Percentiles rank a stretch among this genome's conserved stretches.
These are phyloP conservation scores for Obba rivulosa DNA, from an alignment of 768 basidiomycete species.

Conservation along the genomic window DNA sequence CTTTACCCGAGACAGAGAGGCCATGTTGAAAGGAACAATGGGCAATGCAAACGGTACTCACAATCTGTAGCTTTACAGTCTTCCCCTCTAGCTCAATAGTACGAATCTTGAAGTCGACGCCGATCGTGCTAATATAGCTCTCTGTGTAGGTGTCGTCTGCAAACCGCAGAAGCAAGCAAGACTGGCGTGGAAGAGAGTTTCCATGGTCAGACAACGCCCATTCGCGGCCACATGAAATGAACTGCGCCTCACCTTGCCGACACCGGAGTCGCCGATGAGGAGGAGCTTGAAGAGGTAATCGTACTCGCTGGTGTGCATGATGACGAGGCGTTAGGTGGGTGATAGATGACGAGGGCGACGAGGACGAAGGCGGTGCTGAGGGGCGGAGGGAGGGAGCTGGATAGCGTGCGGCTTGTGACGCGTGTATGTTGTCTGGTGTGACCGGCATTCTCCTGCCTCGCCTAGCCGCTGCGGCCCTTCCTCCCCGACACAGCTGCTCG, in stretches of 20 bases:
- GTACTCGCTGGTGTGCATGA: constrained; percentile 90
- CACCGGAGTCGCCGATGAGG: constrained; percentile 93
- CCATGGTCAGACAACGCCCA: constrained; percentile 1
- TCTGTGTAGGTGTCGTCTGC: constrained; percentile 98
- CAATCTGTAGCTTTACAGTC: constrained; percentile 98
- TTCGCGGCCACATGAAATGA: neutral
- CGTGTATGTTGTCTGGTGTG: constrained; percentile 20
- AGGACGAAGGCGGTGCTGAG: constrained; percentile 19
- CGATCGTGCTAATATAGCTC: constrained; percentile 96
- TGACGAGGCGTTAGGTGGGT: constrained; percentile 21
- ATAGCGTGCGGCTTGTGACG: constrained; percentile 22
- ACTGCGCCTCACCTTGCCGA: constrained; percentile 63
- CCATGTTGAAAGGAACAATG: neutral
- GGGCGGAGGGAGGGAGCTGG: constrained; percentile 23
- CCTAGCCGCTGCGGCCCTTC: neutral
- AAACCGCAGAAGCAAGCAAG: constrained; percentile 86
- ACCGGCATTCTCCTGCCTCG: constrained; percentile 13
- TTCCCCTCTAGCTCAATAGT: constrained; percentile 98
- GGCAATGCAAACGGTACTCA: constrained; percentile 38
- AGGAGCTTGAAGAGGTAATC: constrained; percentile 96
- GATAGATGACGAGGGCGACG: constrained; percentile 17
- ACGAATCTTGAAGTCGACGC: constrained; percentile 98
- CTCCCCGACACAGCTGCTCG: neutral
- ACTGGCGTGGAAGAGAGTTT: constrained; percentile 41
- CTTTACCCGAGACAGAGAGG: neutral